These are phyloP conservation scores for Pugionium cornutum DNA, from an alignment of 345 rosid species.

Conservation along the genomic window DNA sequence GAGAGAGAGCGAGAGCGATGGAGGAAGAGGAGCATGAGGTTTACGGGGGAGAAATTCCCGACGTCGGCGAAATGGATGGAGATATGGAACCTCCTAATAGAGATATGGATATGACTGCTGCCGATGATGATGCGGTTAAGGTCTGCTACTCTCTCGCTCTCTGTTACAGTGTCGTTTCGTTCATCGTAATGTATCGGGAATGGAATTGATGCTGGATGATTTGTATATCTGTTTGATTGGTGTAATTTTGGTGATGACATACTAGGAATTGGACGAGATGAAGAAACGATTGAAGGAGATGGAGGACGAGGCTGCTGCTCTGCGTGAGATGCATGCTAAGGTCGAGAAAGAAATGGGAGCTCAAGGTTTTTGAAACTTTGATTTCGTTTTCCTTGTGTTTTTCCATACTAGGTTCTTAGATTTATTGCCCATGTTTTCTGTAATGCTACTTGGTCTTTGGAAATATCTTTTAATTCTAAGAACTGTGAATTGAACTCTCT, in stretches of 20 bases:
- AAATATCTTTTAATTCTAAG: not conserved
- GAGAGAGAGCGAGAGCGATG: conserved; percentile 50
- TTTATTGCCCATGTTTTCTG: not conserved
- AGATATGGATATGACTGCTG: conserved; percentile 73
- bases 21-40: conserved; percentile 98
- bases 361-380: conserved; percentile 54
- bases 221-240: conserved; percentile 1
- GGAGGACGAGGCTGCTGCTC: conserved; percentile 98
- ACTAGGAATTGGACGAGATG: conserved; percentile 95
- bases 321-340: conserved; percentile 98
- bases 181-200: conserved; percentile 2
- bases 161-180: not conserved
- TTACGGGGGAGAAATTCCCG: conserved; percentile 95
- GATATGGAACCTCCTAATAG: conserved; percentile 64
- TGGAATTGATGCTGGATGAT: conserved; percentile 8
- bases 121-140: conserved; percentile 83
- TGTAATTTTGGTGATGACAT: conserved; percentile 3
- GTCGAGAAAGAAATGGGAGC: conserved; percentile 98
- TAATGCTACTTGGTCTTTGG: conserved; percentile 7
- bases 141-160: conserved; percentile 32
- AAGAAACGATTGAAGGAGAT: conserved; percentile 94
- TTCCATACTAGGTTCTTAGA: not conserved
- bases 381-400: not conserved
- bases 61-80: conserved; percentile 72
- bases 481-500: not conserved